These are phyloP conservation scores for Teunomyces stri DNA, from an alignment of 805 yeast species.

Conservation along the genomic window DNA sequence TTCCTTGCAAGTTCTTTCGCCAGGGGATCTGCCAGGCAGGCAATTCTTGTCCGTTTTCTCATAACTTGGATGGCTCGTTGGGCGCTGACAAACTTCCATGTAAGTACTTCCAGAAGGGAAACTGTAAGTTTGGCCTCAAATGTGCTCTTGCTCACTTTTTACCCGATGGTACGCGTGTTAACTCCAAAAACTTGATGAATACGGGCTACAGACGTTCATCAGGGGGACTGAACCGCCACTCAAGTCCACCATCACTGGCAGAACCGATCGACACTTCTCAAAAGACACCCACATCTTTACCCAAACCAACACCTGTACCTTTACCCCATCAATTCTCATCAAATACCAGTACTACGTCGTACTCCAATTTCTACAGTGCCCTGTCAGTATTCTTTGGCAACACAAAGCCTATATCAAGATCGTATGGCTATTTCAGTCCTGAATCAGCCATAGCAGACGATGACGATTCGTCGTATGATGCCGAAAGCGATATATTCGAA, in stretches of 20 bases:
- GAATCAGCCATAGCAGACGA: conserved; percentile 35
- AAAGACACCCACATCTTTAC: neutral
- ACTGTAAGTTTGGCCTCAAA: conserved; percentile 90
- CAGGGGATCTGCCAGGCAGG: conserved; percentile 98
- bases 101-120: conserved; percentile 94
- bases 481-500: conserved; percentile 36
- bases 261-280: neutral
- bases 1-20: conserved; percentile 89
- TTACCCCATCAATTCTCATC: conserved; percentile 12
- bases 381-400: conserved; percentile 2
- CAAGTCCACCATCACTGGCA: neutral
- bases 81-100: conserved; percentile 65
- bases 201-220: conserved; percentile 4
- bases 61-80: conserved; percentile 56
- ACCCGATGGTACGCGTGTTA: conserved; percentile 85
- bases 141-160: conserved; percentile 91
- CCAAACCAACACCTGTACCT: neutral
- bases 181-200: conserved; percentile 34
- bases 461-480: conserved; percentile 25
- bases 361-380: neutral
- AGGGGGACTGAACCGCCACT: neutral
- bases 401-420: conserved; percentile 2
- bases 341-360: conserved; percentile 7
- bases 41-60: conserved; percentile 85
- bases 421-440: conserved; percentile 7